Percentiles rank a stretch among this genome's conserved stretches.
phyloP scores from a whole-genome alignment of 495 filamentous ascomycete species.

The Trichodelitschia bisporula region DNA sequence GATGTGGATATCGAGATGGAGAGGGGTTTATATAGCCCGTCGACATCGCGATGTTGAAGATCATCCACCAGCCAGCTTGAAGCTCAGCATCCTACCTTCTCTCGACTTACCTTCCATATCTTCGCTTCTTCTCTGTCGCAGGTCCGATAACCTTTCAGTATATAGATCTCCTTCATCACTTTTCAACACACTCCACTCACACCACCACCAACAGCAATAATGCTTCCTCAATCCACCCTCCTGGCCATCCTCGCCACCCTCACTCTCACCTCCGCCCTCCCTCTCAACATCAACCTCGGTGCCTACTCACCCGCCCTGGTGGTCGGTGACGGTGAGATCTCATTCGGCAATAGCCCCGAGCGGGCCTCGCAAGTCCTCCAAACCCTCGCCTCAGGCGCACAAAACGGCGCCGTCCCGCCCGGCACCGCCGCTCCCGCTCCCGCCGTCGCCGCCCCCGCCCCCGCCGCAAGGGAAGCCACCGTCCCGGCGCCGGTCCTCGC shows the following conservation, averaged over 20 bases:
- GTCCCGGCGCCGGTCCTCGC: not conserved
- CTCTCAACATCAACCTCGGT: conserved; percentile 32
- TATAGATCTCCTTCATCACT: no score
- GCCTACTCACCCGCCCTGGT: conserved; percentile 32
- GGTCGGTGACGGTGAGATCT: conserved; percentile 32
- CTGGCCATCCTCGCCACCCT: not conserved
- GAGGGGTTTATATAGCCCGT: no score
- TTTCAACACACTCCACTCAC: no score
- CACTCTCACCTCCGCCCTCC: conserved; percentile 19
- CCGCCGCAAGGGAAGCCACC: not conserved
- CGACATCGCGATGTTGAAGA: no score
- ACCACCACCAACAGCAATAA: no score
- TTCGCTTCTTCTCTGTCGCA: no score
- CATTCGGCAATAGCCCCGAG: conserved; percentile 21
- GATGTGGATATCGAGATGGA: no score
- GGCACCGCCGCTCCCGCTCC: conserved; percentile 3
- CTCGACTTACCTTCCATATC: no score
- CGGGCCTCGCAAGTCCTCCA: conserved; percentile 18
- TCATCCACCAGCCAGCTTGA: no score
- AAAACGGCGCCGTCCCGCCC: not conserved
- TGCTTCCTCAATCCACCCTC: not conserved
- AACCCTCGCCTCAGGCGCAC: conserved; percentile 11
- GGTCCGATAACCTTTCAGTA: no score
- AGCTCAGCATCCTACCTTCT: no score
- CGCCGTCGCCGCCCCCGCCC: not conserved